A percentile compares a stretch with the other conserved stretches of the same genome.
These are phyloP conservation scores for thale cress (Arabidopsis thaliana) DNA, from an alignment of 345 rosid species.

Conservation along the genomic window TAIR10.1 NC_003070.9:5626001-5626500, in stretches of 20 bases:
- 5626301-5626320: slow-evolving; percentile 84
- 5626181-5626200: slow-evolving; percentile 74
- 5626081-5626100: slow-evolving; percentile 91
- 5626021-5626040: slow-evolving; percentile 82
- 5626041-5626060: slow-evolving; percentile 92
- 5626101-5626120: slow-evolving; percentile 74
- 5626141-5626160: slow-evolving; percentile 83
- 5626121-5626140: slow-evolving; percentile 81
- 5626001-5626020: slow-evolving; percentile 63
- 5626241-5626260: slow-evolving; percentile 87
- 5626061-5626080: slow-evolving; percentile 88
- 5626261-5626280: slow-evolving; percentile 75
- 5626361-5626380: slow-evolving; percentile 66
- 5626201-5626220: slow-evolving; percentile 67
- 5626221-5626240: slow-evolving; percentile 87
- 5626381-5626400: slow-evolving; percentile 75
- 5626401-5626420: slow-evolving; percentile 70
- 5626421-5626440: slow-evolving; percentile 78
- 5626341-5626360: slow-evolving; percentile 85
- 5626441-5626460: slow-evolving; percentile 82
- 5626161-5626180: slow-evolving; percentile 55
- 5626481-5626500: slow-evolving; percentile 69
- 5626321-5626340: slow-evolving; percentile 83
- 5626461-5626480: slow-evolving; percentile 71
- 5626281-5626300: slow-evolving; percentile 65